These are phyloP conservation scores for Syzygium aromaticum DNA, from an alignment of 345 rosid genomes.

Conservation along the genomic window DNA sequence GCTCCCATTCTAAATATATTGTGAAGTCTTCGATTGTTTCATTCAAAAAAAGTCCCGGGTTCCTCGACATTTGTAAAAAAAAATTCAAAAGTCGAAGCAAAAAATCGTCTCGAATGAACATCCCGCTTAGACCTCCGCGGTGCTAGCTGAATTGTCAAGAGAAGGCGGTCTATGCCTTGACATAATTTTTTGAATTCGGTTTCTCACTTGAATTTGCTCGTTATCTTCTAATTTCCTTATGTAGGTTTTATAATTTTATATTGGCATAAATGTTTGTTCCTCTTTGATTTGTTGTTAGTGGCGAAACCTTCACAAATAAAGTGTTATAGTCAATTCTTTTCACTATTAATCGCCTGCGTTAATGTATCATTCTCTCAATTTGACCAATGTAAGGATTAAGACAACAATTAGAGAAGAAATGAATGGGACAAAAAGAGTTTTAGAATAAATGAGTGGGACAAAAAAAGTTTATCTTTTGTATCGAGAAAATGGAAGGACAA, in stretches of 20 bases:
- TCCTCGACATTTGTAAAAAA: too few relatives aligned
- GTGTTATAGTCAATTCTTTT: neutral
- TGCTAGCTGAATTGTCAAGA: rapidly evolving
- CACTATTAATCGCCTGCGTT: neutral
- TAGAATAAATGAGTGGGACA: neutral
- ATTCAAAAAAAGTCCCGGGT: neutral
- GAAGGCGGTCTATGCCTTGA: neutral
- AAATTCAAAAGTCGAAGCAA: neutral
- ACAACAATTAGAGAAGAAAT: neutral
- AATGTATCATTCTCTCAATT: neutral
- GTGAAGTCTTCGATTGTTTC: too few relatives aligned
- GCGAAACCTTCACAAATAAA: neutral
- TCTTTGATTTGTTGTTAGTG: neutral
- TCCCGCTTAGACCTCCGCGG: rapidly evolving
- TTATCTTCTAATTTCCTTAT: neutral
- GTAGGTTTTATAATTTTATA: neutral
- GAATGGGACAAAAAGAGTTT: neutral
- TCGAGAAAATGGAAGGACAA: neutral
- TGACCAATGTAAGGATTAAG: neutral
- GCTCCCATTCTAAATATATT: neutral
- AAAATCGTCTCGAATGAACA: rapidly evolving
- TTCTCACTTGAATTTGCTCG: neutral
- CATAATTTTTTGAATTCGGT: rapidly evolving
- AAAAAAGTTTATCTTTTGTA: neutral
- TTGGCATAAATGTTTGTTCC: neutral